These are phyloP conservation scores for Dothiorella sarmentorum DNA, from an alignment of 2,329 filamentous ascomycete genomes.

Conservation along the genomic window DNA sequence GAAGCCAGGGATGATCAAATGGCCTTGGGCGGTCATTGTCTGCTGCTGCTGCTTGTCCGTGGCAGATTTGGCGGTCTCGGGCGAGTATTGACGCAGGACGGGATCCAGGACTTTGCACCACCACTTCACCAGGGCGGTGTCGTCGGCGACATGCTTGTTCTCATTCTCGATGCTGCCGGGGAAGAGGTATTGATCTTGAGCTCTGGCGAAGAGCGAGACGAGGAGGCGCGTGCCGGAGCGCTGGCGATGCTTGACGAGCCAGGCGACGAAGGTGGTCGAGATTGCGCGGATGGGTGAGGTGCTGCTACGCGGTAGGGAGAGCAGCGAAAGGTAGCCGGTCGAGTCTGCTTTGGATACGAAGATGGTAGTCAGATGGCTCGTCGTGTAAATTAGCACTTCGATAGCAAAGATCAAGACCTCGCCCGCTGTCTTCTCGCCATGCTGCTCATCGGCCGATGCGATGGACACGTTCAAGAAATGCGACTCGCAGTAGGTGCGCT, in stretches of 20 bases:
- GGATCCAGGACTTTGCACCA: constrained; percentile 89
- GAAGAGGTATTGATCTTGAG: constrained; percentile 92
- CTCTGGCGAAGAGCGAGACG: constrained; percentile 85
- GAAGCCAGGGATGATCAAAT: constrained; percentile 82
- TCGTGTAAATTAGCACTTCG: constrained; percentile 83
- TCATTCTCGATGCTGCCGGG: constrained; percentile 82
- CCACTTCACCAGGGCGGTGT: constrained; percentile 87
- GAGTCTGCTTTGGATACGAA: constrained; percentile 98
- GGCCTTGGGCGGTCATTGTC: constrained; percentile 59
- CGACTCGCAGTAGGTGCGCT: constrained; percentile 80
- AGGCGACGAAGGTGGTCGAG: constrained; percentile 70
- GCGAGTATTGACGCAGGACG: constrained; percentile 55
- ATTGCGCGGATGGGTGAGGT: constrained; percentile 70
- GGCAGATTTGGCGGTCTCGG: constrained; percentile 31
- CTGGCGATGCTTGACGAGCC: constrained; percentile 65
- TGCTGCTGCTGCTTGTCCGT: constrained; percentile 30
- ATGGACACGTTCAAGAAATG: constrained; percentile 69
- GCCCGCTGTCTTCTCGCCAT: constrained; percentile 22
- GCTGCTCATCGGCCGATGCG: constrained; percentile 22
- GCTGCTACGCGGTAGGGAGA: constrained; percentile 50
- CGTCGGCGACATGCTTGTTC: constrained; percentile 87
- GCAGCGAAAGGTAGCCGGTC: constrained; percentile 74
- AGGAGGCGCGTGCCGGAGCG: constrained; percentile 66
- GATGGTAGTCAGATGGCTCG: constrained; percentile 73
- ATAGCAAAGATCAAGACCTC: constrained; percentile 75